Evolutionary conservation across 805 yeast genomes (phyloP).

Genomic region (Kluyveromyces lactis): DNA sequence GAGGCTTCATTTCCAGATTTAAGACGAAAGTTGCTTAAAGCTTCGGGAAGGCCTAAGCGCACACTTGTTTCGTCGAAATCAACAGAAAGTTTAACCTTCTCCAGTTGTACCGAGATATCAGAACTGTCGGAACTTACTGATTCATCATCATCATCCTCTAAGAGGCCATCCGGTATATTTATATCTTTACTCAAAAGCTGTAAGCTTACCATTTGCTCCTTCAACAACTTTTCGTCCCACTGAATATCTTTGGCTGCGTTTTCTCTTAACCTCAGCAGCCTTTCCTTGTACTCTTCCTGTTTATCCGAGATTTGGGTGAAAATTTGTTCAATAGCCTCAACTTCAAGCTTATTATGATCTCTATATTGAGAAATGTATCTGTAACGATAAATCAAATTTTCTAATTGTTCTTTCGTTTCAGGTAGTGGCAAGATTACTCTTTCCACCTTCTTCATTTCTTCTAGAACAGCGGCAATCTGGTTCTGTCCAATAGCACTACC

Average conservation of each 20-base stretch:
- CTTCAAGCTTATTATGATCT: slow-evolving; percentile 29
- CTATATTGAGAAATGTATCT: slow-evolving; percentile 22
- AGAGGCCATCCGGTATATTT: slow-evolving; percentile 50
- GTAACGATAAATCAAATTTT: slow-evolving; percentile 26
- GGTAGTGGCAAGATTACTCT: slow-evolving; percentile 20
- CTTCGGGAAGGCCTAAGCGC: slow-evolving; percentile 24
- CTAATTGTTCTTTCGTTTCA: slow-evolving; percentile 19
- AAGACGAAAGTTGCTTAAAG: slow-evolving; percentile 15
- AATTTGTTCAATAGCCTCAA: slow-evolving; percentile 36
- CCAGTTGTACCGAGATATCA: background rate
- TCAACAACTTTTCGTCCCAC: slow-evolving; percentile 40
- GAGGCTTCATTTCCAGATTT: slow-evolving; percentile 29
- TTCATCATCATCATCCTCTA: slow-evolving; percentile 26
- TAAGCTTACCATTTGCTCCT: slow-evolving; percentile 53
- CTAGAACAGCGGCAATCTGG: background rate
- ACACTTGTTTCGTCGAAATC: slow-evolving; percentile 26
- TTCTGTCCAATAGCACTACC: too few relatives aligned
- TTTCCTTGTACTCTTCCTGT: slow-evolving; percentile 30
- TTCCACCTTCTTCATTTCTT: slow-evolving; percentile 5
- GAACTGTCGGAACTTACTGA: slow-evolving; percentile 3
- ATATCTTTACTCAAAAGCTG: slow-evolving; percentile 58
- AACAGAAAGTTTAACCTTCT: slow-evolving; percentile 21
- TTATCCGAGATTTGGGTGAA: slow-evolving; percentile 34
- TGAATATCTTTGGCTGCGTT: slow-evolving; percentile 14
- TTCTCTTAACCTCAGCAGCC: slow-evolving; percentile 24